phyloP scores from a whole-genome alignment of 352 stramenopile species.

The Plasmopara muralis region DNA sequence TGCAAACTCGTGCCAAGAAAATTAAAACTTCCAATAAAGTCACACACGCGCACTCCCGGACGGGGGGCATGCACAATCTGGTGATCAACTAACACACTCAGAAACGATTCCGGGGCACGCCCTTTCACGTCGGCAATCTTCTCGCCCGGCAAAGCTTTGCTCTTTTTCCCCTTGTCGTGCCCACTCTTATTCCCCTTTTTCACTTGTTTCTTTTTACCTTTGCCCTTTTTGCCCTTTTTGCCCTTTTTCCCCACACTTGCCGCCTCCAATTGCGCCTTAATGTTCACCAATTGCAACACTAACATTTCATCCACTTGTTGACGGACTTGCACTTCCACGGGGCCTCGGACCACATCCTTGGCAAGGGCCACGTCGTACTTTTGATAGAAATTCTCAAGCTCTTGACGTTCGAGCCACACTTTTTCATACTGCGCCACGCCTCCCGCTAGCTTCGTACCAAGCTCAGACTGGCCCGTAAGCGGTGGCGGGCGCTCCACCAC shows the following conservation, averaged over 20 bases:
- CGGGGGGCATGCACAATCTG: constrained; percentile 74
- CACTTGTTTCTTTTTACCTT: constrained; percentile 36
- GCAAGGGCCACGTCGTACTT: constrained; percentile 90
- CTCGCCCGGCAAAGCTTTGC: constrained; percentile 81
- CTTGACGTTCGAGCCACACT: constrained; percentile 85
- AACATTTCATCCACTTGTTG: constrained; percentile 93
- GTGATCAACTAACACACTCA: constrained; percentile 85
- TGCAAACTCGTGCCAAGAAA: constrained; percentile 79
- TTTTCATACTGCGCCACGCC: constrained; percentile 68
- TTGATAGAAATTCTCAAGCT: constrained; percentile 89
- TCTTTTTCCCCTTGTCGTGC: constrained; percentile 53
- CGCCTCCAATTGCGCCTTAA: constrained; percentile 85
- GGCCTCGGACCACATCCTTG: constrained; percentile 85
- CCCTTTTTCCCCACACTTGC: constrained; percentile 66
- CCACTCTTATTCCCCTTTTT: constrained; percentile 49
- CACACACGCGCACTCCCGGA: constrained; percentile 37
- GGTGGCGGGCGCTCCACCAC: constrained; percentile 75
- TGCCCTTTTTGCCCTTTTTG: constrained; percentile 67
- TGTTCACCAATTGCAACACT: constrained; percentile 91
- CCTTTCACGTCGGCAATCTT: constrained; percentile 90
- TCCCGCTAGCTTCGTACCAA: constrained; percentile 68
- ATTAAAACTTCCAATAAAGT: constrained; percentile 91
- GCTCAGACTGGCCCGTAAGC: constrained; percentile 80
- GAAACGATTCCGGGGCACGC: constrained; percentile 85
- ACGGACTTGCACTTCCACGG: constrained; percentile 81